A percentile compares a stretch with the other conserved stretches of the same genome.
phyloP scores from a whole-genome alignment of 345 rosid species.

The Lepidium sativum region DNA sequence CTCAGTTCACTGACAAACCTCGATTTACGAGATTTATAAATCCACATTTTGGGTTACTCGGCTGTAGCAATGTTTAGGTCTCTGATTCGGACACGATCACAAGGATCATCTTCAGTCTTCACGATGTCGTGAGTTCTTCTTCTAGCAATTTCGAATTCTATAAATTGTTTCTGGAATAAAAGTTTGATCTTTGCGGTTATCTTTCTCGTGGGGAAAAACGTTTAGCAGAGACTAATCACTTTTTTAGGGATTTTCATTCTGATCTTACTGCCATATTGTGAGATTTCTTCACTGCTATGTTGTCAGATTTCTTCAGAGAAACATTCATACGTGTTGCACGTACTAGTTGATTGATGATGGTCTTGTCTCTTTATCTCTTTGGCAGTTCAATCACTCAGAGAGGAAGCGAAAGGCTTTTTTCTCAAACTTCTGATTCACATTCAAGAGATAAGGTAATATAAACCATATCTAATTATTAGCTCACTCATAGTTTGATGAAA shows the following conservation, averaged over 20 bases:
- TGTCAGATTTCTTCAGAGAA: background rate
- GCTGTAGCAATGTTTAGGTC: slow-evolving; percentile 21
- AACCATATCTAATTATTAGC: background rate
- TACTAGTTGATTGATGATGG: background rate
- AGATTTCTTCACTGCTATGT: background rate
- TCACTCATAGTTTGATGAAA: background rate
- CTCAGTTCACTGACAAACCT: background rate
- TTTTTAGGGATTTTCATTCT: background rate
- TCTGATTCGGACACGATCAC: slow-evolving; percentile 26
- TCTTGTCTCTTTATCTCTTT: slow-evolving; percentile 1
- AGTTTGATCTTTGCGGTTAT: background rate
- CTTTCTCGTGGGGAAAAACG: background rate
- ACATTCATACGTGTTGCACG: background rate
- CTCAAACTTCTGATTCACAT: slow-evolving; percentile 18
- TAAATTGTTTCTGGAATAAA: background rate
- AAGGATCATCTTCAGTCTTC: slow-evolving; percentile 7
- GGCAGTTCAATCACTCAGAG: slow-evolving; percentile 19
- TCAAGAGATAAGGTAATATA: slow-evolving; percentile 8
- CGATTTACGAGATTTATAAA: background rate
- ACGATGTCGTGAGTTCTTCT: slow-evolving; percentile 26
- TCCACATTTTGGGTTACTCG: background rate
- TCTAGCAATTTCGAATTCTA: background rate
- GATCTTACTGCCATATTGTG: background rate
- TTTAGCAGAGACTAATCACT: background rate
- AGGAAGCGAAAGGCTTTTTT: slow-evolving; percentile 19